Evolutionary conservation across 371 early-diverging fungal species (phyloP), one percentile per base, ranked within the genome.

Genomic region (Circinella minor): DNA sequence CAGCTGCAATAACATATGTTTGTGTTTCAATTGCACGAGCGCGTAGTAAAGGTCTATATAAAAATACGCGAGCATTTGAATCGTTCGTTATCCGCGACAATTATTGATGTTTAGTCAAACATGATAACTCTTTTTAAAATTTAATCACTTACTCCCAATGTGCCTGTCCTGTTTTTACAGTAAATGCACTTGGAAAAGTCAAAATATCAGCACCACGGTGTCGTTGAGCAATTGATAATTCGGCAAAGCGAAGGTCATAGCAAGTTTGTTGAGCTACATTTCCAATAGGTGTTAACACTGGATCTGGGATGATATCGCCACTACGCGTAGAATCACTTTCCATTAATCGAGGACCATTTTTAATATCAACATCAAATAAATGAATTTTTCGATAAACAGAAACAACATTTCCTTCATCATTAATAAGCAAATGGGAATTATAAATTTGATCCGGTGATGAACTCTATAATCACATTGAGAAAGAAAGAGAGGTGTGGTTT

Each of bases 1-100:
- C 94, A 17, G 94, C 86, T 0, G 93, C 94, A 61, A 93, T 77
- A 0, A 85, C 87, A 71, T 78, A 88, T 5, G 79, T 75, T 73
- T 96, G 96, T 3, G 91, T 94, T 71, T 96, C 96, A 55, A 96
- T 94, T 1, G 96, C 96, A 57, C 96, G 84, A 9, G 94, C 92
- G 10, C 93, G 84, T 54, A 96, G 76, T 27, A 96, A 85, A 0
- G 88, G 67, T 72, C 43, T 43, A 43, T 27, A 27, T 27, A 27
- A 2, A 27, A 27, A 27, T 27, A 27, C 27, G 2, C 2, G 27
- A 27, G 27, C 27, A 27, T 27, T 0, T 27, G 27, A 27, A 27
- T 27, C 27, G 27, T 27, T 27, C 27, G 27, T 27, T 27, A 27
- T 27, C 27, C 27, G 27, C 0, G 27, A 2, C 27, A 27, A 2